These are phyloP conservation scores for Phytopythium chamaehyphon DNA, from an alignment of 352 stramenopile species.

Conservation along the genomic window DNA sequence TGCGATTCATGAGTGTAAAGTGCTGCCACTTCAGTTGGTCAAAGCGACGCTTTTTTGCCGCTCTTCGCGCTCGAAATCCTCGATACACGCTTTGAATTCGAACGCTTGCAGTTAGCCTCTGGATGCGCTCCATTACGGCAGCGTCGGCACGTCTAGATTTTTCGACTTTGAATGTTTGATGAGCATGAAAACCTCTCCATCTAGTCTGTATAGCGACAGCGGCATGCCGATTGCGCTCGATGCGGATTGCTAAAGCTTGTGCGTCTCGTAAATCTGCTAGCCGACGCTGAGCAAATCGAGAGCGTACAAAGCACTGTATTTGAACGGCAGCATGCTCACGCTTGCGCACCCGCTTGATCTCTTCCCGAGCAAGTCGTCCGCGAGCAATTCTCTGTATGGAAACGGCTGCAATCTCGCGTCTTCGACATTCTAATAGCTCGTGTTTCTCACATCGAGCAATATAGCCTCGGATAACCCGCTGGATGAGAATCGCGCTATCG, in stretches of 20 bases:
- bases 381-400: not conserved
- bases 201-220: conserved; percentile 45
- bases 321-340: not conserved
- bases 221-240: conserved; percentile 24
- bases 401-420: not conserved
- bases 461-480: conserved; percentile 48
- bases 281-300: not conserved
- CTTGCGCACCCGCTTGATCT: not conserved
- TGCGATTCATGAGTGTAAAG: conserved; percentile 49
- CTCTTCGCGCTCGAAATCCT: conserved; percentile 49
- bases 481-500: conserved; percentile 42
- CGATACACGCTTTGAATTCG: conserved; percentile 62
- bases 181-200: conserved; percentile 33
- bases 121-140: conserved; percentile 31
- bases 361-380: not conserved
- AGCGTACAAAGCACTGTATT: conserved; percentile 3
- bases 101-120: conserved; percentile 38
- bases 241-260: not conserved
- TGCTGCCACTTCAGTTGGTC: conserved; percentile 74
- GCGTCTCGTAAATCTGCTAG: not conserved
- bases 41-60: conserved; percentile 39
- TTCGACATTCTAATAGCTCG: not conserved
- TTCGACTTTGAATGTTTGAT: conserved; percentile 28
- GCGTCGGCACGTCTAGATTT: conserved; percentile 23
- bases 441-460: conserved; percentile 44